These are phyloP conservation scores for Leccinum variicolor DNA, from an alignment of 768 basidiomycete genomes.

Conservation along the genomic window DNA sequence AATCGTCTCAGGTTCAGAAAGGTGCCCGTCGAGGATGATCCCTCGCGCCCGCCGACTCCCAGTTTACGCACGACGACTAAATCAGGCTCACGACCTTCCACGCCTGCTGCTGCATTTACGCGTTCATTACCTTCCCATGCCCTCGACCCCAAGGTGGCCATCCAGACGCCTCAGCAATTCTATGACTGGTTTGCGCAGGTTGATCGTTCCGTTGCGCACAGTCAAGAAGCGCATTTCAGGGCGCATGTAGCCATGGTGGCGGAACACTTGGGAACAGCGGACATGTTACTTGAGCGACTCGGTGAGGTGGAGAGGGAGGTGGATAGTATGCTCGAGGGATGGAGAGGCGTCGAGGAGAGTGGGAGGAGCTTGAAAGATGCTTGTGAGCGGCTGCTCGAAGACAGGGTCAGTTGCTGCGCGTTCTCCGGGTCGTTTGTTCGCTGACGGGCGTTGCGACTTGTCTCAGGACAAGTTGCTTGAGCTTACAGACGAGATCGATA, in stretches of 20 bases:
- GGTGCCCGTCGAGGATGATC: slow-evolving; percentile 40
- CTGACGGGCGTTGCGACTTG: slow-evolving; percentile 1
- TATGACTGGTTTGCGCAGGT: slow-evolving; percentile 95
- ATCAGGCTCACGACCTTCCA: slow-evolving; percentile 45
- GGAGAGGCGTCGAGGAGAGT: slow-evolving; percentile 89
- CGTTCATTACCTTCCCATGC: slow-evolving; percentile 41
- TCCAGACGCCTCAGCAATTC: slow-evolving; percentile 92
- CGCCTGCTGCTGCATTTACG: slow-evolving; percentile 26
- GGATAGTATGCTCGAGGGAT: slow-evolving; percentile 76
- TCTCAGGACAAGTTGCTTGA: slow-evolving; percentile 70
- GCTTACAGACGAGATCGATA: slow-evolving; percentile 78
- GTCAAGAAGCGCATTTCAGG: slow-evolving; percentile 91
- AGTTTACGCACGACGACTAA: slow-evolving; percentile 37
- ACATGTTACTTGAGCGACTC: slow-evolving; percentile 66
- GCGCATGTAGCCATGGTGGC: slow-evolving; percentile 76
- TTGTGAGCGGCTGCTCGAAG: slow-evolving; percentile 85
- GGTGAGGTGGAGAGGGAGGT: slow-evolving; percentile 73
- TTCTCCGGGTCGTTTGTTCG: neutral
- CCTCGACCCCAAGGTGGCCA: slow-evolving; percentile 70
- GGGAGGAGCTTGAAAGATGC: slow-evolving; percentile 88
- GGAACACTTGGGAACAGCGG: slow-evolving; percentile 75
- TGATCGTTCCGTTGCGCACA: slow-evolving; percentile 86
- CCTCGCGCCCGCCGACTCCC: slow-evolving; percentile 33
- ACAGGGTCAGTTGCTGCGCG: slow-evolving; percentile 58
- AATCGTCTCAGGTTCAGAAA: slow-evolving; percentile 35